Evolutionary conservation across 495 filamentous ascomycete genomes (phyloP), one percentile per base, ranked within the genome.

Genomic region (Elaphomyces granulatus): DNA sequence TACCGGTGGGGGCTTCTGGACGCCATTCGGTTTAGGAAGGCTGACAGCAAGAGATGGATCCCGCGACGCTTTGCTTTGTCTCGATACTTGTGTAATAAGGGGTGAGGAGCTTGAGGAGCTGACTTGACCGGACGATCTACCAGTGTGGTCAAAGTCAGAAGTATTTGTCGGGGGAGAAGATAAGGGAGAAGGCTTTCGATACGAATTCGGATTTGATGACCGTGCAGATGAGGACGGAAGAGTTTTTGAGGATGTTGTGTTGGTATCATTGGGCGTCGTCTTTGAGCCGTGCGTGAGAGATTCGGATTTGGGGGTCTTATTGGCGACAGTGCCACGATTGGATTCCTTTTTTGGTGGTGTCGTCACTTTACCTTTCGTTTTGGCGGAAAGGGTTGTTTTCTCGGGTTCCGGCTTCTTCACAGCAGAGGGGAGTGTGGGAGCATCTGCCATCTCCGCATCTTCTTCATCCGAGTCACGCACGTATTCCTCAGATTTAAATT

Each of bases 401-500:
- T 49, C 38, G 0, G 51, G 39, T 34, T 49, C 45, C 42, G 63
- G 59, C 36, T 61, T 45, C 28, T 64, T 59, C 6, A 56, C 48
- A 12, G 48, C 49, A 50, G 39, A 14, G 46, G 40, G 20, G 45
- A 42, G 26, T 60, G 10, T 47, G 54, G 41, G 70, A 59, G 45
- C 56, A 39, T 68, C 62, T n/a, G 57, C 56, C 52, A 69, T 60
- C 28, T 73, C 72, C 19, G 59, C 58, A 41, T 83, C 80, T 14
- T 83, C 81, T 14, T 83, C 81, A 47, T 83, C 80, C 0, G 84
- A 88, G 44, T 83, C 77, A 34, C 76, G 62, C 12, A 92, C 72
- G 43, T 78, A 80, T 58, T 88, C 81, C 3, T 76, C 71, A 1
- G 84, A 92, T 42, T 80, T 78, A 49, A 71, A 62, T 44, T 74